Conservation (phyloP, 2,329 filamentous ascomycete genomes). For the Aureobasidium leucospermi region DNA sequence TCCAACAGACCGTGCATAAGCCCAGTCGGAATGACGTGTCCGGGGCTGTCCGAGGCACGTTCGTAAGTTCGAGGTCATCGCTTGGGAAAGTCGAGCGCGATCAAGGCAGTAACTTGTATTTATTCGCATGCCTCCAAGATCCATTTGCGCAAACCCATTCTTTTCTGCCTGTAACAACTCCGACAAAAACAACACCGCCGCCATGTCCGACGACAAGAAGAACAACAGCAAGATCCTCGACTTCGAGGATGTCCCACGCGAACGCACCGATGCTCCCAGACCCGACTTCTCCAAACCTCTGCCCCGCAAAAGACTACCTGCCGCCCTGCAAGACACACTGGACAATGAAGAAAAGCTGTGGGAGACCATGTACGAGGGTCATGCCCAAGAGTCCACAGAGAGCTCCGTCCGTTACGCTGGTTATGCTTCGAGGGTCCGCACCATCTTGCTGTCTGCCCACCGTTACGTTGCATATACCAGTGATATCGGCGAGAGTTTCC, state of each 20-base stretch:
- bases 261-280: constrained; percentile 33
- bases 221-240: constrained; percentile 14
- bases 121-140: constrained; percentile 2
- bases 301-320: constrained; percentile 46
- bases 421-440: constrained; percentile 63
- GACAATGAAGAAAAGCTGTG: constrained; percentile 65
- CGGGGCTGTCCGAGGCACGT: neutral
- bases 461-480: constrained; percentile 94
- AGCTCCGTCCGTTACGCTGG: constrained; percentile 83
- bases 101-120: neutral
- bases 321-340: constrained; percentile 48
- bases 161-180: neutral
- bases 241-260: constrained; percentile 33
- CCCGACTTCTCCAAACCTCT: constrained; percentile 43
- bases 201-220: constrained; percentile 12
- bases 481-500: constrained; percentile 93
- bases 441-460: constrained; percentile 78
- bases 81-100: neutral
- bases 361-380: constrained; percentile 69
- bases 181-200: neutral
- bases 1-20: neutral
- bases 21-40: too few species aligned
- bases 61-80: neutral
- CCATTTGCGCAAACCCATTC: constrained; percentile 12
- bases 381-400: constrained; percentile 72